Conservation (phyloP, 163 green algal species). For the Scenedesmus sp. region DNA sequence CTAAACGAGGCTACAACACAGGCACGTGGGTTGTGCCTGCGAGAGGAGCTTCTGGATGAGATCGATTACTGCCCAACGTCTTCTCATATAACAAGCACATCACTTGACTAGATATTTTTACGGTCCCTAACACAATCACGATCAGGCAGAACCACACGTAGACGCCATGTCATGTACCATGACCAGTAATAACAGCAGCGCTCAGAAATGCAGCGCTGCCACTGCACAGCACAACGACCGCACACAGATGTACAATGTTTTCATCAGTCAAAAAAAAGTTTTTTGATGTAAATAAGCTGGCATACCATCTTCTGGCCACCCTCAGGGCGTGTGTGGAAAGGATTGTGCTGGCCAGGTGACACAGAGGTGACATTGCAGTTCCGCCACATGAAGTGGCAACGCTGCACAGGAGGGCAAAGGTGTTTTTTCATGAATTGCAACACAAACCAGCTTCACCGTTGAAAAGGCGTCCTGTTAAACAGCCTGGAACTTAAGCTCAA, state of each 20-base stretch:
- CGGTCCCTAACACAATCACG: too few species aligned
- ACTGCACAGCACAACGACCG: neutral
- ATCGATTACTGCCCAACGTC: neutral
- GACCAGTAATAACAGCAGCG: slow-evolving; percentile 4
- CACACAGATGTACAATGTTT: neutral
- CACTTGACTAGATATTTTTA: neutral
- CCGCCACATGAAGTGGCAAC: neutral
- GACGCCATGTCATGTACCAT: neutral
- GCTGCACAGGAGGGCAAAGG: too few species aligned
- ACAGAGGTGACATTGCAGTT: neutral
- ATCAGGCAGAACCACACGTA: neutral
- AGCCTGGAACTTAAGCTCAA: neutral
- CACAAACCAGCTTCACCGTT: too few species aligned
- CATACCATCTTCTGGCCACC: neutral
- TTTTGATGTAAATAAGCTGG: too few species aligned
- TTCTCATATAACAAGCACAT: neutral
- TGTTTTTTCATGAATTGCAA: too few species aligned
- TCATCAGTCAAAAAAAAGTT: too few species aligned
- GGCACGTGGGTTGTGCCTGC: neutral
- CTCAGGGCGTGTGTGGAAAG: too few species aligned
- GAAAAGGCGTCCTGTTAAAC: too few species aligned
- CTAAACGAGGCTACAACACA: neutral
- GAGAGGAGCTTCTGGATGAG: neutral
- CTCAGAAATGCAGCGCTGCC: neutral
- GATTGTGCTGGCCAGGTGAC: too few species aligned